These are phyloP conservation scores for Yarrowia bubula DNA, from an alignment of 805 yeast species.

Conservation along the genomic window DNA sequence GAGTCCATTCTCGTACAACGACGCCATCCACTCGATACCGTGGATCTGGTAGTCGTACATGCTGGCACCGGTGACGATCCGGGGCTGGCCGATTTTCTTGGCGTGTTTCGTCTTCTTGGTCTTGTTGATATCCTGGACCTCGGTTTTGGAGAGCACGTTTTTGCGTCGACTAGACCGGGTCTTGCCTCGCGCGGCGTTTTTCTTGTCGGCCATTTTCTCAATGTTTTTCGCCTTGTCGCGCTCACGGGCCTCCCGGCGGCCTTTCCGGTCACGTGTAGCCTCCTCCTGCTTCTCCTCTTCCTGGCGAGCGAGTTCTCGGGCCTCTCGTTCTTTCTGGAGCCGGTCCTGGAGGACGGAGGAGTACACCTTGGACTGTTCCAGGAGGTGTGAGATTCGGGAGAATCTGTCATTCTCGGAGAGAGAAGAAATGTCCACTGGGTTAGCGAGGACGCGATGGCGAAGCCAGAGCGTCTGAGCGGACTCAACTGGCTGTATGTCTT, in stretches of 20 bases:
- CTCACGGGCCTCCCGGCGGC: slow-evolving; percentile 22
- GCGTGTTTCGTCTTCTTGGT: not conserved
- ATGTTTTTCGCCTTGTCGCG: slow-evolving; percentile 13
- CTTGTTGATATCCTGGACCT: not conserved
- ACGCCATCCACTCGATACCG: slow-evolving; percentile 87
- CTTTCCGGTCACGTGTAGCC: slow-evolving; percentile 29
- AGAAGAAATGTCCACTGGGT: slow-evolving; percentile 8
- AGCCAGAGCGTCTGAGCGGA: not conserved
- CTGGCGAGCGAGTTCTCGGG: slow-evolving; percentile 34
- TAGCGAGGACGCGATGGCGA: slow-evolving; percentile 28
- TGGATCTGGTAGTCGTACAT: slow-evolving; percentile 84
- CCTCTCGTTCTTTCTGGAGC: slow-evolving; percentile 38
- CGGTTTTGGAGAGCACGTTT: not conserved
- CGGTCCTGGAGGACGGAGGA: slow-evolving; percentile 84
- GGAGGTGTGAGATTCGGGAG: slow-evolving; percentile 41
- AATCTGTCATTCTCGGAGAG: slow-evolving; percentile 16
- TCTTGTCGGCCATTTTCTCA: not conserved
- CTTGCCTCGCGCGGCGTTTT: not conserved
- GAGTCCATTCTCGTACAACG: slow-evolving; percentile 87
- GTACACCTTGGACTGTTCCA: slow-evolving; percentile 84
- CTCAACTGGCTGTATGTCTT: not conserved
- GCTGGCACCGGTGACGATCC: slow-evolving; percentile 52
- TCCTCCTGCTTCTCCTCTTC: slow-evolving; percentile 25
- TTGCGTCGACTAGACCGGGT: not conserved
- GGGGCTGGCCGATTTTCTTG: slow-evolving; percentile 48